Conservation (phyloP, 1,284 basidiomycete genomes). For the Trichosporon faecale region DNA sequence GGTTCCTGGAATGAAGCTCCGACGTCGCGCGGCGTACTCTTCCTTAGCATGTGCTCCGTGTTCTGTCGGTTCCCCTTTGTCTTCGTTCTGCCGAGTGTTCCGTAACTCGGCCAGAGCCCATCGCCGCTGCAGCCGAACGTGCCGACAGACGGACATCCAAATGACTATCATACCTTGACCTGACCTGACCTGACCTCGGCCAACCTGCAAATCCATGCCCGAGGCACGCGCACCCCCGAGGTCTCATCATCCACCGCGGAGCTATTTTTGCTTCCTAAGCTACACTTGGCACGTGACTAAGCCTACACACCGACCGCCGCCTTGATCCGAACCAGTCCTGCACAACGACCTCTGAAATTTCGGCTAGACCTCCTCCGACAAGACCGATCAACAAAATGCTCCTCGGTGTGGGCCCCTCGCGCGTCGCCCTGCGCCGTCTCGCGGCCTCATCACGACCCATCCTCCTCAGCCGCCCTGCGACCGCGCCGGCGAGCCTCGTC, state of each 20-base stretch:
- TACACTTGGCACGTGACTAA: background rate
- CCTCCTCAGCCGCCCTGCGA: background rate
- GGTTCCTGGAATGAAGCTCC: too few relatives aligned
- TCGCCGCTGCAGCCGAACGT: background rate
- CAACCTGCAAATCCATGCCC: background rate
- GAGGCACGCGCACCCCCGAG: background rate
- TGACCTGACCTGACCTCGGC: background rate
- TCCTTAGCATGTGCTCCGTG: background rate
- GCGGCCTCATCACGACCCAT: background rate
- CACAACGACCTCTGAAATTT: background rate
- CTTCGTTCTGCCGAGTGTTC: background rate
- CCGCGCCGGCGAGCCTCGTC: background rate
- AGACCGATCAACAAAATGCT: conserved; percentile 11
- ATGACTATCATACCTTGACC: too few relatives aligned
- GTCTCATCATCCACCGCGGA: background rate
- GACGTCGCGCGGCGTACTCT: too few relatives aligned
- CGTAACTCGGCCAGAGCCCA: background rate
- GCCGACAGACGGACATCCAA: background rate
- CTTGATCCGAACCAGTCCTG: background rate
- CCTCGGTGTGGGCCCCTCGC: conserved; percentile 14
- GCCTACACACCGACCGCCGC: background rate
- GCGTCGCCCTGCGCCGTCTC: background rate
- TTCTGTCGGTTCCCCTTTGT: background rate
- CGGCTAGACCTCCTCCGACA: background rate
- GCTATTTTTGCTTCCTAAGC: background rate